A percentile compares a stretch with the other conserved stretches of the same genome.
Evolutionary conservation across 306 rosid genomes (phyloP).

Genomic region (Cicer judaicum): DNA sequence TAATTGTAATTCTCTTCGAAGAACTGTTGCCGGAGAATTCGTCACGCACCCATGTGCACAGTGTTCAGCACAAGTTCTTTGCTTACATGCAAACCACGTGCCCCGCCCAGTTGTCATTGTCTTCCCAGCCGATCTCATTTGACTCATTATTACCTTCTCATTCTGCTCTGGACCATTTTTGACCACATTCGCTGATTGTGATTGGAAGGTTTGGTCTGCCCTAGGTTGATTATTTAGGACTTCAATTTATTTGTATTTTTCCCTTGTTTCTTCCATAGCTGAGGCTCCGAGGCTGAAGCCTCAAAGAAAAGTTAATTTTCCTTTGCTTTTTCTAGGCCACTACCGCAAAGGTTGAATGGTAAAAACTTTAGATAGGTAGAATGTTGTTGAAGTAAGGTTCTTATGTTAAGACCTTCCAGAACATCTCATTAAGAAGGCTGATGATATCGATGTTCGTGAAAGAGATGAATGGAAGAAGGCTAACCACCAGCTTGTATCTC

Average conservation of each 20-base stretch:
- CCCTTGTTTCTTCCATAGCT: background rate
- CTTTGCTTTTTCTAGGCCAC: background rate
- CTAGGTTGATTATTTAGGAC: background rate
- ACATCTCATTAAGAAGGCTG: background rate
- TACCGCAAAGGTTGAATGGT: background rate
- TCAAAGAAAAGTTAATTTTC: background rate
- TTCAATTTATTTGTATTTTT: background rate
- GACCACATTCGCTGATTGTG: background rate
- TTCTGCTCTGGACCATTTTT: background rate
- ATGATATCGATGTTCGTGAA: slow-evolving; percentile 7
- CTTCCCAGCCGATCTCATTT: background rate
- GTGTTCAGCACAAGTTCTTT: background rate
- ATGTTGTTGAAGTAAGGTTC: slow-evolving; percentile 4
- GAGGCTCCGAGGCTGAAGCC: slow-evolving; percentile 1
- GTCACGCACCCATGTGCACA: background rate
- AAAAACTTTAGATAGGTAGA: background rate
- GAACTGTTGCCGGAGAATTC: background rate
- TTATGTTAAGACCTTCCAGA: background rate
- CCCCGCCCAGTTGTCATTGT: background rate
- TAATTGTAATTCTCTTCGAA: background rate
- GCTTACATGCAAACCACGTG: background rate
- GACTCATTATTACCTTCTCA: background rate
- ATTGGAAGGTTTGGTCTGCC: background rate
- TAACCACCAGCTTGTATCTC: background rate
- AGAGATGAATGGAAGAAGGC: slow-evolving; percentile 7